Conservation (phyloP, 768 basidiomycete species). For the Amanita inopinata region DNA sequence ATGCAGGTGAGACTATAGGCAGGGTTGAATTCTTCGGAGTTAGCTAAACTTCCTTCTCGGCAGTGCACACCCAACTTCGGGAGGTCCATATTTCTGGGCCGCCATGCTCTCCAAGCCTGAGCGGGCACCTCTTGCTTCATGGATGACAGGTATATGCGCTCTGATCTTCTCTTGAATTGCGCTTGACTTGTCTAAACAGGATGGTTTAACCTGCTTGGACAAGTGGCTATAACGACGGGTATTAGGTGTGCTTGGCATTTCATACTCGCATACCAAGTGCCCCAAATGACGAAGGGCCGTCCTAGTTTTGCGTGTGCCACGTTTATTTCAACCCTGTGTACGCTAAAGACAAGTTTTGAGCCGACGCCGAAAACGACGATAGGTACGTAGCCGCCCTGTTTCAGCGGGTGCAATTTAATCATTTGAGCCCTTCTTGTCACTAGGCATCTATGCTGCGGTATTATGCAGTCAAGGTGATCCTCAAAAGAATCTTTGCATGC, state of each 20-base stretch:
- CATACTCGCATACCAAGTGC: not conserved
- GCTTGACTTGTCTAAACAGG: constrained; percentile 20
- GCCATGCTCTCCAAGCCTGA: constrained; percentile 56
- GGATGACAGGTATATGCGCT: constrained; percentile 44
- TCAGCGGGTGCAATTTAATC: not conserved
- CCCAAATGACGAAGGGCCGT: not conserved
- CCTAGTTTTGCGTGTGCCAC: constrained; percentile 53
- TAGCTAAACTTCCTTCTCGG: not conserved
- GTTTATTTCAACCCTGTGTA: constrained; percentile 56
- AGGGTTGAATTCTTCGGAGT: not conserved
- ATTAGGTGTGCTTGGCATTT: constrained; percentile 35
- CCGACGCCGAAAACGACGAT: constrained; percentile 52
- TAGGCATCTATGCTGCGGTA: constrained; percentile 55
- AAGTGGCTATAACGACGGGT: constrained; percentile 70
- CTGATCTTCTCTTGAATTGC: not conserved
- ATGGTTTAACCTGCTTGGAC: constrained; percentile 68
- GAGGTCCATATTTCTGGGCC: constrained; percentile 78
- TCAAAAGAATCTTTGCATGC: not conserved
- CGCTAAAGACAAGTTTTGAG: constrained; percentile 48
- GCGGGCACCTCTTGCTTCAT: constrained; percentile 56
- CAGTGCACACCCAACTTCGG: constrained; percentile 62
- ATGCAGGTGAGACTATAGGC: constrained; percentile 29
- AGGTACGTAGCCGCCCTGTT: constrained; percentile 27
- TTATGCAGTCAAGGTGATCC: constrained; percentile 49
- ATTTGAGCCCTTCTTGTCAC: not conserved